phyloP scores from a whole-genome alignment of 2,329 filamentous ascomycete species.

The Monosporascus sp. region DNA sequence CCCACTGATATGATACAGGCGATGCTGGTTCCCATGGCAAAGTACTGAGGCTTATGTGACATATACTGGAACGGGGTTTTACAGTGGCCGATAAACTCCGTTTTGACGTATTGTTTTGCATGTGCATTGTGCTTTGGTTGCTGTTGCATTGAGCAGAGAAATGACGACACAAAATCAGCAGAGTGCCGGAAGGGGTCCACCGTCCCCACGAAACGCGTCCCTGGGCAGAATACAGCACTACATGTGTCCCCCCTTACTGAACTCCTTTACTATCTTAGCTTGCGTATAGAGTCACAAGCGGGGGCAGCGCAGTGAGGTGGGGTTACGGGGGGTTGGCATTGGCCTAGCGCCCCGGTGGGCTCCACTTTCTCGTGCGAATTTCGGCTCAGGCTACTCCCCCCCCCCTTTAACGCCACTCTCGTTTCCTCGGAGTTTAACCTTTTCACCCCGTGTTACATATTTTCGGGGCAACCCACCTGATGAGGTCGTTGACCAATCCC shows the following conservation, averaged over 20 bases:
- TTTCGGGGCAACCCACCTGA: not conserved
- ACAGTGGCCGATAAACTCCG: not conserved
- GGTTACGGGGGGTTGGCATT: not conserved
- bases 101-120: not conserved
- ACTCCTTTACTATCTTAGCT: not conserved
- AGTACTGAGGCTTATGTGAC: not conserved
- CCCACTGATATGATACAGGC: no score
- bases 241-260: no score
- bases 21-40: not conserved
- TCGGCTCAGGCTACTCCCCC: not conserved
- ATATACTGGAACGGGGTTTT: not conserved
- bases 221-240: not conserved
- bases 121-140: not conserved
- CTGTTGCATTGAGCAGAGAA: not conserved
- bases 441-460: not conserved
- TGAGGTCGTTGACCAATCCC: no score
- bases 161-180: not conserved
- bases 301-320: not conserved
- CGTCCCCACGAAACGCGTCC: not conserved
- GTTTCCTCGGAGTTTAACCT: not conserved
- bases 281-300: not conserved
- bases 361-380: not conserved
- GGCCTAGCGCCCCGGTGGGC: no score
- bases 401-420: not conserved
- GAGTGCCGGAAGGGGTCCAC: not conserved